phyloP scores from a whole-genome alignment of 768 basidiomycete species.

The Cystofilobasidium ferigula region DNA sequence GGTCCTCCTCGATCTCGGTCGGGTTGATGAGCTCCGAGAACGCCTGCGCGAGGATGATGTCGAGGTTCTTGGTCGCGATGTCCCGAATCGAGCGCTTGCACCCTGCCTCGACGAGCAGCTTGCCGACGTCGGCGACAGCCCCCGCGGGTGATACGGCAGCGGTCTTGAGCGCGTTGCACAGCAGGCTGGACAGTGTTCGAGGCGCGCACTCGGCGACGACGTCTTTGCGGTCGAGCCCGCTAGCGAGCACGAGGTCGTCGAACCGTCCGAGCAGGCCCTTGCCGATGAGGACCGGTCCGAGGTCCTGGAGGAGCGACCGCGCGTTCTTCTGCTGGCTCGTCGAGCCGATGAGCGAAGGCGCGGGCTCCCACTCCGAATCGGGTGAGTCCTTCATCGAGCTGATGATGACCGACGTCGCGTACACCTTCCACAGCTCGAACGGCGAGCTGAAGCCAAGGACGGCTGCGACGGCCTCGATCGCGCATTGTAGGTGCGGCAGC shows the following conservation, averaged over 20 bases:
- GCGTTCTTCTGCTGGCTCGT: conserved; percentile 55
- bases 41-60: conserved; percentile 4
- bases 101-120: background rate
- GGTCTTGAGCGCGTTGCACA: background rate
- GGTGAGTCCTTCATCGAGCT: conserved; percentile 41
- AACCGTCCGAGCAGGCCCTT: conserved; percentile 42
- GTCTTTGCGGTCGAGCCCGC: conserved; percentile 45
- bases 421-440: conserved; percentile 60
- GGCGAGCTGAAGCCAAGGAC: conserved; percentile 56
- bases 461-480: conserved; percentile 53
- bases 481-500: conserved; percentile 41
- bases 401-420: conserved; percentile 58
- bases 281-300: conserved; percentile 52
- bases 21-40: conserved; percentile 19
- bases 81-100: background rate
- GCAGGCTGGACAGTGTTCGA: conserved; percentile 10
- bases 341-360: conserved; percentile 65
- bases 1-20: background rate
- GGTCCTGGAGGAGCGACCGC: conserved; percentile 42
- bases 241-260: conserved; percentile 51
- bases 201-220: conserved; percentile 48
- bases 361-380: conserved; percentile 23
- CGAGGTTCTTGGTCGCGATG: background rate
- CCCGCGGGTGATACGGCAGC: background rate
- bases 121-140: background rate